phyloP scores from a whole-genome alignment of 306 rosid genomes.

The Quercus robur region DNA sequence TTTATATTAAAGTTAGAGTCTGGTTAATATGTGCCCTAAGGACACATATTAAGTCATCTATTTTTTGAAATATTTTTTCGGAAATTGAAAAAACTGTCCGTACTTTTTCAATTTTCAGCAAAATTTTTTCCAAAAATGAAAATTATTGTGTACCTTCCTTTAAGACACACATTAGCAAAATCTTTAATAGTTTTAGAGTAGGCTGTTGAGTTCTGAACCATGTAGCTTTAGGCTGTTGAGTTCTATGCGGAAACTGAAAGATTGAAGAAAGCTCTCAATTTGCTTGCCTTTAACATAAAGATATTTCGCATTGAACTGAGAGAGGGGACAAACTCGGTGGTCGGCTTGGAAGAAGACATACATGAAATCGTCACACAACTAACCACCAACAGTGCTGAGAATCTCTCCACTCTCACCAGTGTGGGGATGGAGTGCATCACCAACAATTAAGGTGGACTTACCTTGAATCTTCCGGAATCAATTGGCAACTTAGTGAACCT shows the following conservation, averaged over 20 bases:
- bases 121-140: no score
- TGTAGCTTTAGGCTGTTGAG: no score
- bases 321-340: constrained; percentile 11
- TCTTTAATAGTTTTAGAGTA: no score
- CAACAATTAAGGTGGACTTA: constrained; percentile 28
- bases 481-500: constrained; percentile 27
- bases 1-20: no score
- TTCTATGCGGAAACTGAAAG: not conserved
- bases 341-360: constrained; percentile 22
- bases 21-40: no score
- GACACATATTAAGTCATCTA: no score
- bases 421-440: constrained; percentile 33
- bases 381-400: not conserved
- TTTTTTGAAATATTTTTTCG: no score
- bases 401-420: constrained; percentile 10
- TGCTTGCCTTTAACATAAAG: not conserved
- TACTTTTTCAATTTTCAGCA: no score
- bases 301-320: constrained; percentile 4
- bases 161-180: no score
- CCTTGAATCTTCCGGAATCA: constrained; percentile 18
- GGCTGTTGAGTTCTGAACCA: no score
- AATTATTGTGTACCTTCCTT: no score
- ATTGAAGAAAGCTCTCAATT: not conserved
- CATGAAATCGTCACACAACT: constrained; percentile 12
- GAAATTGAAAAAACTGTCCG: no score